Evolutionary conservation across 202 grass and related monocot genomes (phyloP).

Genomic region (Brachypodium distachyon): DNA sequence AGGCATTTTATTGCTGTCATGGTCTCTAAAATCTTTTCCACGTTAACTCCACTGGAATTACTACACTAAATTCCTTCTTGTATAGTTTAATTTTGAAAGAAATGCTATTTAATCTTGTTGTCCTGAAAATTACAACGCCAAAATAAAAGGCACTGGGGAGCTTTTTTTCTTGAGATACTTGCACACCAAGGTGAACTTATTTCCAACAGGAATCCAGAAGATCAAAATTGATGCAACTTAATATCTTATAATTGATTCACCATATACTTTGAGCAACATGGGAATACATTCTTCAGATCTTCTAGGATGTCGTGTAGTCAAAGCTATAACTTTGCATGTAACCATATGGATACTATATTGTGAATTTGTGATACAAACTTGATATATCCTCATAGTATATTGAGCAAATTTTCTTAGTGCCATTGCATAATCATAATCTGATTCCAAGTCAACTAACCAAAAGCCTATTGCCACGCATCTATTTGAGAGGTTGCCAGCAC

Average conservation of each 20-base stretch:
- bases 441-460: background rate
- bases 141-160: background rate
- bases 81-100: background rate
- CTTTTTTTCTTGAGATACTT: too few relatives aligned
- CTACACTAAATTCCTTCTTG: background rate
- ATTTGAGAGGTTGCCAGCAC: background rate
- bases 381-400: background rate
- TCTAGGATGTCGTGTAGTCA: background rate
- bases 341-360: background rate
- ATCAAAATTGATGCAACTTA: background rate
- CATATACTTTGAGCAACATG: background rate
- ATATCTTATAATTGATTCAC: background rate
- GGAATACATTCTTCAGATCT: background rate
- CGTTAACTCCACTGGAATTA: background rate
- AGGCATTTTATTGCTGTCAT: background rate
- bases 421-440: slow-evolving; percentile 4
- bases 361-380: background rate
- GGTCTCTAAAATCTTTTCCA: slow-evolving; percentile 11
- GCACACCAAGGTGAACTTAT: background rate
- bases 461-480: background rate
- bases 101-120: background rate
- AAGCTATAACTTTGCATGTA: background rate
- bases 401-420: background rate
- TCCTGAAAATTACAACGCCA: background rate
- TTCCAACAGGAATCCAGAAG: background rate